Conservation (phyloP, 352 stramenopile species). For the Phytophthora pini region DNA sequence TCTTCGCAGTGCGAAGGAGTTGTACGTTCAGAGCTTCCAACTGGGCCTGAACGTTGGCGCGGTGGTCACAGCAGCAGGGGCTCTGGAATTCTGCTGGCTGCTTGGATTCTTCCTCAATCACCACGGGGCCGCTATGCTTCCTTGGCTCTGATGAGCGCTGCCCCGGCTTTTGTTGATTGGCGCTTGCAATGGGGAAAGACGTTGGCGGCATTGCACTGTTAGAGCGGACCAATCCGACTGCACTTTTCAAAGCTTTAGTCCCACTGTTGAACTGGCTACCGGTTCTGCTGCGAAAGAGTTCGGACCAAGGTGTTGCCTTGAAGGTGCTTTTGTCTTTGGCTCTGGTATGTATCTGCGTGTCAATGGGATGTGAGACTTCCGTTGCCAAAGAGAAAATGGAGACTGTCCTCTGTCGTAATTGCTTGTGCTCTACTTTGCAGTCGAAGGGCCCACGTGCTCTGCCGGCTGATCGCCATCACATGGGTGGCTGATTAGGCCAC, state of each 20-base stretch:
- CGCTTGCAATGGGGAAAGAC: constrained; percentile 5
- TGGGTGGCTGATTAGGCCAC: constrained; percentile 15
- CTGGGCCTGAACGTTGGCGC: constrained; percentile 24
- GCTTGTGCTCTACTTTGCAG: constrained; percentile 3
- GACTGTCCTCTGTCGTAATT: background rate
- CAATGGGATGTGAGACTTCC: background rate
- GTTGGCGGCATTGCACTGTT: constrained; percentile 11
- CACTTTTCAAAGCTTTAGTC: background rate
- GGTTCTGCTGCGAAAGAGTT: constrained; percentile 9
- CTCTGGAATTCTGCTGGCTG: constrained; percentile 16
- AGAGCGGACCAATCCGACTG: constrained; percentile 6
- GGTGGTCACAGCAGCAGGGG: constrained; percentile 13
- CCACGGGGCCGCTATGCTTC: constrained; percentile 9
- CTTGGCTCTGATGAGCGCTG: constrained; percentile 29
- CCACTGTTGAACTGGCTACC: constrained; percentile 32
- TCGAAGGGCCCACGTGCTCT: background rate
- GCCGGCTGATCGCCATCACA: background rate
- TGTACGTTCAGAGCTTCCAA: constrained; percentile 23
- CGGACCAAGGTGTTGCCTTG: background rate
- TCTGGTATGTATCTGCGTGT: background rate
- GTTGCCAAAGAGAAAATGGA: constrained; percentile 4
- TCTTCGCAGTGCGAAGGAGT: constrained; percentile 26
- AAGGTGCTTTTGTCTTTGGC: background rate
- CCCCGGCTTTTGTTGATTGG: constrained; percentile 38
- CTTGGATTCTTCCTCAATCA: constrained; percentile 14